Evolutionary conservation across 73 alveolate species (phyloP).

Genomic region (Durusdinium trenchii): DNA sequence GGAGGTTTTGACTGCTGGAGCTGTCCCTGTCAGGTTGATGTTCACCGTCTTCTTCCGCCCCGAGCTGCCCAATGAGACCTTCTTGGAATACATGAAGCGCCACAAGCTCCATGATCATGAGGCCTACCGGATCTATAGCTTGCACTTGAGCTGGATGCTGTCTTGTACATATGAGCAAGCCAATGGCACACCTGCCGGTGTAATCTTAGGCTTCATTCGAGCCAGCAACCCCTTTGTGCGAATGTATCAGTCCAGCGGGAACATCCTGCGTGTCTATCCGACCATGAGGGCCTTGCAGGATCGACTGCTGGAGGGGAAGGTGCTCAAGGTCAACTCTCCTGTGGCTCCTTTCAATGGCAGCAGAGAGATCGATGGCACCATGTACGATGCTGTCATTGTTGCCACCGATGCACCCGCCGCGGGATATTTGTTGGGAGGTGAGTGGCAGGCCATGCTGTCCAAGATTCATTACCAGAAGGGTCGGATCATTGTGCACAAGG

Average conservation of each 20-base stretch:
- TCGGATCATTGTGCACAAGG: slow-evolving; percentile 79
- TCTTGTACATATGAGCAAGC: slow-evolving; percentile 75
- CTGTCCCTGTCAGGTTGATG: too few species aligned
- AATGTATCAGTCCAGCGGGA: slow-evolving; percentile 69
- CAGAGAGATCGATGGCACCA: slow-evolving; percentile 18
- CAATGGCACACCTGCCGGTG: slow-evolving; percentile 61
- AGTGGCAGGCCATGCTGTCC: slow-evolving; percentile 54
- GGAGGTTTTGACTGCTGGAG: too few species aligned
- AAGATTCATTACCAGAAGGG: slow-evolving; percentile 86
- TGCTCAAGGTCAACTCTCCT: slow-evolving; percentile 5
- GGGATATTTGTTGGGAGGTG: slow-evolving; percentile 69
- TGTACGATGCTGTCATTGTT: slow-evolving; percentile 61
- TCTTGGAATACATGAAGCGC: slow-evolving; percentile 66
- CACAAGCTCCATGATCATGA: slow-evolving; percentile 43
- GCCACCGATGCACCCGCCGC: slow-evolving; percentile 88
- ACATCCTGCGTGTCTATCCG: slow-evolving; percentile 69
- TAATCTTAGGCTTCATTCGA: slow-evolving; percentile 76
- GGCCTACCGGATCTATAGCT: slow-evolving; percentile 77
- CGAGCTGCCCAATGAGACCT: slow-evolving; percentile 57
- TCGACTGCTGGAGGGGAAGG: slow-evolving; percentile 54
- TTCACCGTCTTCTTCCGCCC: slow-evolving; percentile 38
- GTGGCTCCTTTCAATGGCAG: slow-evolving; percentile 10
- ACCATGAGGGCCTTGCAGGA: slow-evolving; percentile 76
- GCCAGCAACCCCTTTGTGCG: slow-evolving; percentile 90
- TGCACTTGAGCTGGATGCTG: slow-evolving; percentile 90